Evolutionary conservation across 2,329 filamentous ascomycete genomes (phyloP).

Genomic region (Esteya vermicola): DNA sequence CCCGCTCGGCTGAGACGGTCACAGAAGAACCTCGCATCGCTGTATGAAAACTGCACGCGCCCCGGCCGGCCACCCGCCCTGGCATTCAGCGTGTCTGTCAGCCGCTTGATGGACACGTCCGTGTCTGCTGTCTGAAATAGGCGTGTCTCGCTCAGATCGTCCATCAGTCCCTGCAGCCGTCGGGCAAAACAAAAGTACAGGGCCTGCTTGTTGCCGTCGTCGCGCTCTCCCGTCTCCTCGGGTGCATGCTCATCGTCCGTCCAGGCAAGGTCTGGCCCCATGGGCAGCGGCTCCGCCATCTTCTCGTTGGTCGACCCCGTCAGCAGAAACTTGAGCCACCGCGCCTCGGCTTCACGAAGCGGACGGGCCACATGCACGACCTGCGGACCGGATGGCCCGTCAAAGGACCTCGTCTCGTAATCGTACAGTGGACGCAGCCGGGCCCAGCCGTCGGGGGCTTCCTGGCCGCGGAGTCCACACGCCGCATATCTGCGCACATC

Average conservation of each 20-base stretch:
- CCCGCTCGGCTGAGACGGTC: slow-evolving; percentile 13
- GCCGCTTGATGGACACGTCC: slow-evolving; percentile 12
- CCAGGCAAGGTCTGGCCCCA: neutral
- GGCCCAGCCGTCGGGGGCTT: slow-evolving; percentile 5
- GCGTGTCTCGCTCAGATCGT: slow-evolving; percentile 13
- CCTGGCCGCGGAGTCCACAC: slow-evolving; percentile 3
- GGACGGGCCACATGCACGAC: neutral
- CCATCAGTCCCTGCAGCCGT: slow-evolving; percentile 18
- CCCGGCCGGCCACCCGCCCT: slow-evolving; percentile 1
- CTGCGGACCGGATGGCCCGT: neutral
- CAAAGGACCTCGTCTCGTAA: neutral
- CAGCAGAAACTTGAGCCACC: slow-evolving; percentile 19
- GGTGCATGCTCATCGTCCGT: neutral
- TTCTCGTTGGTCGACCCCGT: slow-evolving; percentile 13
- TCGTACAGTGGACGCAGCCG: slow-evolving; percentile 7
- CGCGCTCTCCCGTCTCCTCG: neutral
- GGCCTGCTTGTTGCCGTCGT: slow-evolving; percentile 10
- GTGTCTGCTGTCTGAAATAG: slow-evolving; percentile 13
- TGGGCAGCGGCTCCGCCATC: slow-evolving; percentile 10
- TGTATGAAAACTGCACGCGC: slow-evolving; percentile 14
- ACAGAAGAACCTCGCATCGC: slow-evolving; percentile 17
- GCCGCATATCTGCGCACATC: slow-evolving; percentile 8
- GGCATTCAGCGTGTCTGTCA: slow-evolving; percentile 16
- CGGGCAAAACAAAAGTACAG: slow-evolving; percentile 19
- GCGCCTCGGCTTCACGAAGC: slow-evolving; percentile 15